These are phyloP conservation scores for Gaertneriomyces semiglobifer DNA, from an alignment of 192 early-diverging fungal genomes.

Conservation along the genomic window DNA sequence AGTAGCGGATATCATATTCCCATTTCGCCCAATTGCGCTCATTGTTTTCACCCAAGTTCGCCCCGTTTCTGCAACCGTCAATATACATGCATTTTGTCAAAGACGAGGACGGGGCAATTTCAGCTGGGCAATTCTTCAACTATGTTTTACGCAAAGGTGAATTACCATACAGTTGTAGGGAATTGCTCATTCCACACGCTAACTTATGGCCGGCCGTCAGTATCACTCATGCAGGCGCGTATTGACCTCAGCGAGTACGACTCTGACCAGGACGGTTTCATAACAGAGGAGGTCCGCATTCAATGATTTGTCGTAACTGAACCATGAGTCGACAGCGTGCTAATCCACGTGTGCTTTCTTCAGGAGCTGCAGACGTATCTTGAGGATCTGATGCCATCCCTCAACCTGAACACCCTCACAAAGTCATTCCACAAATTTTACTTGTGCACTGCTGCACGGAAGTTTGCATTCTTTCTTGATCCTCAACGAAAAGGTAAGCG, in stretches of 20 bases:
- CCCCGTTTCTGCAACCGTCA: slow-evolving; percentile 33
- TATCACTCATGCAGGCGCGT: slow-evolving; percentile 45
- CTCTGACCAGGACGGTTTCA: slow-evolving; percentile 41
- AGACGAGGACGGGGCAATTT: slow-evolving; percentile 32
- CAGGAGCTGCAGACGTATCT: slow-evolving; percentile 46
- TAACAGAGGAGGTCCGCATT: slow-evolving; percentile 41
- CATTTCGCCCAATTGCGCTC: slow-evolving; percentile 24
- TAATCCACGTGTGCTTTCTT: not conserved
- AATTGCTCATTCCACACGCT: not conserved
- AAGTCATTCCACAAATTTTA: slow-evolving; percentile 42
- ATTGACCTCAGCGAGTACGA: slow-evolving; percentile 46
- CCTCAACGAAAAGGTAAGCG: slow-evolving; percentile 39
- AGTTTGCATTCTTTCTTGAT: slow-evolving; percentile 57
- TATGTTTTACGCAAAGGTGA: slow-evolving; percentile 50
- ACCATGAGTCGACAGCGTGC: not conserved
- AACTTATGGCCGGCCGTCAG: slow-evolving; percentile 18
- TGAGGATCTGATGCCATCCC: slow-evolving; percentile 44
- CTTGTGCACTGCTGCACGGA: slow-evolving; percentile 45
- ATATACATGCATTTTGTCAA: slow-evolving; percentile 38
- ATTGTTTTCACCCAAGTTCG: slow-evolving; percentile 34
- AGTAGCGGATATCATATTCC: slow-evolving; percentile 31
- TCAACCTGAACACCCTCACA: slow-evolving; percentile 37
- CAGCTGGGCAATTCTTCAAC: slow-evolving; percentile 40
- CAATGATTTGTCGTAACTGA: not conserved
- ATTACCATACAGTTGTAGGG: not conserved